phyloP scores from a whole-genome alignment of 352 stramenopile genomes.

The Phytophthora crassamura region DNA sequence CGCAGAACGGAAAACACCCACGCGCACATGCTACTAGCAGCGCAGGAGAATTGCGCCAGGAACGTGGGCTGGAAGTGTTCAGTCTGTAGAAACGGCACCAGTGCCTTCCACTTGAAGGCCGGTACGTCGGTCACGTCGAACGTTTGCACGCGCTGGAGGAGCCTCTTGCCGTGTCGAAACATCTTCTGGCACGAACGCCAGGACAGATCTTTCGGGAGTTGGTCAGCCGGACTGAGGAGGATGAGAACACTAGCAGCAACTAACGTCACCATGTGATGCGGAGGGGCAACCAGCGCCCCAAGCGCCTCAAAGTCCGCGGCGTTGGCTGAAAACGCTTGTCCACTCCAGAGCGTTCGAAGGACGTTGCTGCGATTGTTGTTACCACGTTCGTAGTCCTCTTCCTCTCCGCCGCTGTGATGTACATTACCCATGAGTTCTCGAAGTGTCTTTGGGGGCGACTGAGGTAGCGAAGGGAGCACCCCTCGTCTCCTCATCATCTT shows the following conservation, averaged over 20 bases:
- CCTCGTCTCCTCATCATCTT: constrained; percentile 80
- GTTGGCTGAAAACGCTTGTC: constrained; percentile 48
- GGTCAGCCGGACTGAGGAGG: constrained; percentile 70
- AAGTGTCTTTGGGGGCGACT: constrained; percentile 69
- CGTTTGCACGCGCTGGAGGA: constrained; percentile 55
- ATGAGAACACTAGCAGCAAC: constrained; percentile 73
- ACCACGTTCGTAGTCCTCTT: constrained; percentile 12
- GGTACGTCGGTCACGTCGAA: constrained; percentile 53
- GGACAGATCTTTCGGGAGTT: constrained; percentile 74
- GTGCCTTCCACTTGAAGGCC: constrained; percentile 78
- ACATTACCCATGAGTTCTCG: constrained; percentile 64
- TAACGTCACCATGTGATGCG: constrained; percentile 69
- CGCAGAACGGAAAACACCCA: constrained; percentile 65
- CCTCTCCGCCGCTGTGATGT: constrained; percentile 30
- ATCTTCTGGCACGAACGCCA: constrained; percentile 76
- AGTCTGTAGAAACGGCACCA: constrained; percentile 76
- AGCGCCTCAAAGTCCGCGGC: constrained; percentile 60
- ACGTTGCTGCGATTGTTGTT: constrained; percentile 23
- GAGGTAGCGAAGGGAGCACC: constrained; percentile 59
- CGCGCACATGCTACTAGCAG: constrained; percentile 64
- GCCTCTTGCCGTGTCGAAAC: constrained; percentile 49
- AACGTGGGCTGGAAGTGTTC: constrained; percentile 75
- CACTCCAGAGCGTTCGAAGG: constrained; percentile 41
- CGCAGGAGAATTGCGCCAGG: constrained; percentile 55
- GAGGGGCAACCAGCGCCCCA: constrained; percentile 44